Evolutionary conservation across 257 asterid species (phyloP).

Genomic region (Perilla frutescens): DNA sequence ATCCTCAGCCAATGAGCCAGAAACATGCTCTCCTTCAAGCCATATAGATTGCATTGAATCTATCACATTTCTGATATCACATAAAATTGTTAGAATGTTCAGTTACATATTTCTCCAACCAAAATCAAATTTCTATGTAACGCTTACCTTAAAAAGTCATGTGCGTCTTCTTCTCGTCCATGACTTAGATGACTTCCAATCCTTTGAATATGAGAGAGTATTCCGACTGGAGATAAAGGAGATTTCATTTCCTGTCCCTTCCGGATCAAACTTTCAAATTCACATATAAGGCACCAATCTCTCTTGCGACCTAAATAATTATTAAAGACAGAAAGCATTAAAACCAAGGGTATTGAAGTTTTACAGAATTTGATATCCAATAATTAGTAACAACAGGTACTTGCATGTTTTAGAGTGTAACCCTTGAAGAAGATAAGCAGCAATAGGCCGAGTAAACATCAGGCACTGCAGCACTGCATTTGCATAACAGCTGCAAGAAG

Average conservation of each 20-base stretch:
- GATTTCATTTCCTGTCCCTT: conserved; percentile 46
- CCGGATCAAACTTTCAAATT: conserved; percentile 46
- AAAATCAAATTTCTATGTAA: not conserved
- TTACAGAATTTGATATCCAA: not conserved
- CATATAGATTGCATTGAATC: conserved; percentile 55
- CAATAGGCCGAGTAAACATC: conserved; percentile 53
- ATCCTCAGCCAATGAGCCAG: conserved; percentile 50
- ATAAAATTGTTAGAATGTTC: conserved; percentile 10
- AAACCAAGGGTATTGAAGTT: conserved; percentile 16
- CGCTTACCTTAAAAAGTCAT: conserved; percentile 58
- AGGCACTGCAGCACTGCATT: conserved; percentile 67
- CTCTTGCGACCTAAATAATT: conserved; percentile 47
- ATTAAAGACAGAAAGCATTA: conserved; percentile 13
- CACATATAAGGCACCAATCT: conserved; percentile 56
- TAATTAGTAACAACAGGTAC: conserved; percentile 32
- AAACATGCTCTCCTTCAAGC: conserved; percentile 52
- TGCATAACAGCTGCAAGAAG: conserved; percentile 59
- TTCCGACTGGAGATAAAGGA: conserved; percentile 53
- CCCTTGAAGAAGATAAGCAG: conserved; percentile 56
- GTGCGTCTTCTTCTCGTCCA: conserved; percentile 65
- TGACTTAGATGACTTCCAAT: conserved; percentile 47
- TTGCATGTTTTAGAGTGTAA: conserved; percentile 54
- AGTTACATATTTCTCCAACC: not conserved
- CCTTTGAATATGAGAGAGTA: conserved; percentile 51
- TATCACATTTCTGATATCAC: conserved; percentile 42